phyloP scores from a whole-genome alignment of 768 basidiomycete species.

The Termitomyces sp. region DNA sequence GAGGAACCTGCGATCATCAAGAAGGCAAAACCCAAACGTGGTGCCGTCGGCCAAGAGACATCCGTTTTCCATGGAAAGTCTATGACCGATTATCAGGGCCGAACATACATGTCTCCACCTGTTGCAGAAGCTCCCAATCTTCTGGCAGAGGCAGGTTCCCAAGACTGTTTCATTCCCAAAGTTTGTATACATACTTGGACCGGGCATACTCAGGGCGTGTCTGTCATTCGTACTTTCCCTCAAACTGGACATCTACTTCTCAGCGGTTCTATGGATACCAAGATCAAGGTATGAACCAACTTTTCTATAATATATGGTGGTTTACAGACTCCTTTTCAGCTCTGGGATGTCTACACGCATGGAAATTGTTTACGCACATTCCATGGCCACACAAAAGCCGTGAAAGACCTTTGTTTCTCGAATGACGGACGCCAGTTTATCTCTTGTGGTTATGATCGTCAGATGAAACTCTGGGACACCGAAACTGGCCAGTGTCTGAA shows the following conservation, averaged over 20 bases:
- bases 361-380: constrained; percentile 96
- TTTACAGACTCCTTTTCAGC: constrained; percentile 37
- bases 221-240: constrained; percentile 91
- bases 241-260: constrained; percentile 89
- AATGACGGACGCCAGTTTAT: constrained; percentile 89
- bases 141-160: constrained; percentile 69
- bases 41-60: constrained; percentile 81
- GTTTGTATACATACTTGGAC: constrained; percentile 97
- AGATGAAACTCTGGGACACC: constrained; percentile 99
- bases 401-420: constrained; percentile 94
- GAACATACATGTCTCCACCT: constrained; percentile 97
- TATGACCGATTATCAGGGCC: constrained; percentile 94
- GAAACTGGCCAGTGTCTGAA: constrained; percentile 97
- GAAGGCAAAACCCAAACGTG: constrained; percentile 75
- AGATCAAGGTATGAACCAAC: constrained; percentile 73
- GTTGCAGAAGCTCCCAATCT: constrained; percentile 84
- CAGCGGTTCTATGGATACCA: constrained; percentile 96
- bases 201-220: constrained; percentile 94
- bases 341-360: constrained; percentile 97
- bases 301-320: background rate
- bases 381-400: constrained; percentile 93
- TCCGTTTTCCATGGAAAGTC: constrained; percentile 97
- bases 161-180: constrained; percentile 94
- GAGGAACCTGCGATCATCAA: constrained; percentile 55
- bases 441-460: constrained; percentile 91